Conservation (phyloP, 176 grass and related monocot genomes). For the Aechmea fasciata region DNA sequence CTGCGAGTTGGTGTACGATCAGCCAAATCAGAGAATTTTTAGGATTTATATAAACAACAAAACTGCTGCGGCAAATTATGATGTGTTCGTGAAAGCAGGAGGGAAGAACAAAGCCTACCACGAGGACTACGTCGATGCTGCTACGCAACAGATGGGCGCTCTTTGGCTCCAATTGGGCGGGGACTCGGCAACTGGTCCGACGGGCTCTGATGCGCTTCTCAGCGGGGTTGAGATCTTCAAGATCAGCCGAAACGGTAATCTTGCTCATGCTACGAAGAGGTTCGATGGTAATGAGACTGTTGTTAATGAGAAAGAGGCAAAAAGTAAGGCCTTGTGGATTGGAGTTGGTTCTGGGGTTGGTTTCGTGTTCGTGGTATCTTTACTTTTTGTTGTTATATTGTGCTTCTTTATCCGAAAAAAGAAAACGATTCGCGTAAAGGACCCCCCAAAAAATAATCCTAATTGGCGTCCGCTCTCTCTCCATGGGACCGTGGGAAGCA, state of each 20-base stretch:
- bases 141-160: conserved; percentile 10
- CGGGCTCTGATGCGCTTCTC: conserved; percentile 16
- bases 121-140: conserved; percentile 19
- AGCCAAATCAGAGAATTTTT: conserved; percentile 22
- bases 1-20: conserved; percentile 16
- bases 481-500: conserved; percentile 6
- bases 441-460: neutral
- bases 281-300: neutral
- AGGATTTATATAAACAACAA: conserved; percentile 22
- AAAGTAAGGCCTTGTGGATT: conserved; percentile 9
- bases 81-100: conserved; percentile 15
- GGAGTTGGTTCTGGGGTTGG: neutral
- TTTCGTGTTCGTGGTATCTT: neutral
- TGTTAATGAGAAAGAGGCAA: neutral
- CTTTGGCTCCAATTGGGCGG: conserved; percentile 21
- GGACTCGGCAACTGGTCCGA: conserved; percentile 5
- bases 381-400: neutral
- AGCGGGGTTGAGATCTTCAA: conserved; percentile 25
- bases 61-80: conserved; percentile 14
- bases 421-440: neutral
- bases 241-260: conserved; percentile 10
- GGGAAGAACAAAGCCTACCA: conserved; percentile 29
- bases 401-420: neutral
- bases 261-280: conserved; percentile 9
- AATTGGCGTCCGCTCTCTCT: neutral